Base-by-base conservation (phyloP, 2,329 filamentous ascomycete genomes). In the Ramularia endophylla region DNA sequence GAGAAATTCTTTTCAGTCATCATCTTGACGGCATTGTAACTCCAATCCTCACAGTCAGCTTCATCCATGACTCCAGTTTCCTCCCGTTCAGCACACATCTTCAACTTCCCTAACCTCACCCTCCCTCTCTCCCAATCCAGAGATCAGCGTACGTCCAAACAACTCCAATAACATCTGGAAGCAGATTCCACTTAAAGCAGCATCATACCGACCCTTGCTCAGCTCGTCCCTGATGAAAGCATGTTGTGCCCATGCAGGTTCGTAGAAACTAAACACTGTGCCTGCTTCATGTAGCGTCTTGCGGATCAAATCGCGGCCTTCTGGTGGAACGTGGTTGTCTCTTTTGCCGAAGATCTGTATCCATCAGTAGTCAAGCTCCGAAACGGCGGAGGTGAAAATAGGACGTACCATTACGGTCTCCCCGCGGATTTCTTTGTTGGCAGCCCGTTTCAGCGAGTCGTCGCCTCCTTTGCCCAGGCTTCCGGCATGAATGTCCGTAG, bases 191-290 rank as follows among this genome's bases (percentile, higher is more conserved):
- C 81, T 80, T 43, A 95, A 74, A 15, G 85, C 87, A 1, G 89
- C 86, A 61, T 95, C 89, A 59, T 95, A 95, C 18, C 89, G 75
- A n/a, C 88, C 89, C 68, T 95, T 95, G 64, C 84, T 54, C 44
- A 92, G 71, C 69, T 95, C 89, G 58, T 95, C 89, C 13, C 89
- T 76, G 62, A 95, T 94, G 61, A 95, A 95, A 4, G 89, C 89
- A 69, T 94, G 89, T 65, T 95, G 89, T 3, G 89, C 88, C 80
- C 87, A 90, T n/a, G 87, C 85, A 51, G 85, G 80, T 68, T 95
- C 89, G 66, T 92, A 87, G 62, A 87, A 95, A 59, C 79, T 83
- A 57, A 90, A 89, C 8, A 75, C 72, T 4, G 83, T 75, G 8
- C 83, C 83, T 5, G 81, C 78, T 16, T 87, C 86, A 55, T 89